Percentiles rank a stretch among this genome's conserved stretches.
Conservation (phyloP, 768 basidiomycete genomes). For the Pisolithus sp. region DNA sequence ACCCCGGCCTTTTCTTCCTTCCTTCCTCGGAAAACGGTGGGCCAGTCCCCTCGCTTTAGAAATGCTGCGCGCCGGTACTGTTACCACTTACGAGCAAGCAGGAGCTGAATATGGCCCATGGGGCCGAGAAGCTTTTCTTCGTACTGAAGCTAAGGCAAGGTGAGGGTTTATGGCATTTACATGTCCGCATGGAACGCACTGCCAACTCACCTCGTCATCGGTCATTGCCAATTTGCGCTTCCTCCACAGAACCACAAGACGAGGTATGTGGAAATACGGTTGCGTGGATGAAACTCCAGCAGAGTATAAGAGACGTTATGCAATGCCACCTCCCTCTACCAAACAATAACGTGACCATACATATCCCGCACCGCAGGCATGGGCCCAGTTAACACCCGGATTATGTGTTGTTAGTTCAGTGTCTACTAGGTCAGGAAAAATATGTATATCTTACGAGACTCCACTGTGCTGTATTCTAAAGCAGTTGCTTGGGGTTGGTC, state of each 20-base stretch:
- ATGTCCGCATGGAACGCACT: too few relatives aligned
- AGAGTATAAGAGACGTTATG: conserved; percentile 71
- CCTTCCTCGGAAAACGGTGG: conserved; percentile 29
- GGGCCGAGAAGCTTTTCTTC: conserved; percentile 59
- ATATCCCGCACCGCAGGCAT: too few relatives aligned
- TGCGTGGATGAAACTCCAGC: conserved; percentile 58
- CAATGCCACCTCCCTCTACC: conserved; percentile 7
- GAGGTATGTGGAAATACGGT: conserved; percentile 72
- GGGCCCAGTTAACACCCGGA: too few relatives aligned
- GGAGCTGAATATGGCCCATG: conserved; percentile 75
- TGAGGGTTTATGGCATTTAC: conserved; percentile 26
- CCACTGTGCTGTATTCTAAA: too few relatives aligned
- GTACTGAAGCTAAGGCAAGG: conserved; percentile 63
- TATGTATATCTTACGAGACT: too few relatives aligned
- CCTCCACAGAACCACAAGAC: conserved; percentile 42
- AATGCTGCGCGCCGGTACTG: conserved; percentile 80
- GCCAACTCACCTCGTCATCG: not conserved
- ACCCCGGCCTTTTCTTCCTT: conserved; percentile 48
- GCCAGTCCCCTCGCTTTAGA: conserved; percentile 54
- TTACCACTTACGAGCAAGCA: conserved; percentile 64
- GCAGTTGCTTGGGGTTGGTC: too few relatives aligned
- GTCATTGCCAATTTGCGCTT: not conserved
- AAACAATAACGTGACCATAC: too few relatives aligned
- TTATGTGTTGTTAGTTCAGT: too few relatives aligned
- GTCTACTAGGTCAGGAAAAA: too few relatives aligned